Percentiles rank a stretch among this genome's conserved stretches.
These are phyloP conservation scores for Purshia tridentata DNA, from an alignment of 306 rosid species.

Conservation along the genomic window DNA sequence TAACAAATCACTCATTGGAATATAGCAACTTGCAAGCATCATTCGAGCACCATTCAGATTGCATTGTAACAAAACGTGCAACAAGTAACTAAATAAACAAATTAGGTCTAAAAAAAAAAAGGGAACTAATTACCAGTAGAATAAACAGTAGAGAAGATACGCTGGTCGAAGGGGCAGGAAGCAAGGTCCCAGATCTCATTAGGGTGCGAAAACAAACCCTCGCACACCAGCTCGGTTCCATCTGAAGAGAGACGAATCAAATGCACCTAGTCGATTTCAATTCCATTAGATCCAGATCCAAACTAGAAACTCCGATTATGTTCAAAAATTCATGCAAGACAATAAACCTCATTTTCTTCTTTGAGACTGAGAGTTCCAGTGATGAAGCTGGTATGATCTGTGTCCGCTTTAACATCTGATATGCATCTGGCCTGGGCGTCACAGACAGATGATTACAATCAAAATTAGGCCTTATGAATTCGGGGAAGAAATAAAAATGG, in stretches of 20 bases:
- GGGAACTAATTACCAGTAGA: slow-evolving; percentile 56
- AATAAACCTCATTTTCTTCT: slow-evolving; percentile 91
- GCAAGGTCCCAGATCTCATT: slow-evolving; percentile 98
- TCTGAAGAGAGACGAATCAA: slow-evolving; percentile 87
- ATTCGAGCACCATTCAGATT: not conserved
- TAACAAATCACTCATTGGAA: not conserved
- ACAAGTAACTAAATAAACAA: not conserved
- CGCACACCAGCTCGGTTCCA: slow-evolving; percentile 88
- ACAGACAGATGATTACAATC: not conserved
- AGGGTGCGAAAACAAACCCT: slow-evolving; percentile 95
- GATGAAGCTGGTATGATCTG: slow-evolving; percentile 90
- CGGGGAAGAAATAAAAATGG: slow-evolving; percentile 1
- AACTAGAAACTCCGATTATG: slow-evolving; percentile 12
- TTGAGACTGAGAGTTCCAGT: slow-evolving; percentile 93
- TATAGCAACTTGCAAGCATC: not conserved
- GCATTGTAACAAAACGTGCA: not conserved
- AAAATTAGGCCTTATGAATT: slow-evolving; percentile 14
- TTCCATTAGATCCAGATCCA: not conserved
- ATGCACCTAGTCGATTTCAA: slow-evolving; percentile 60
- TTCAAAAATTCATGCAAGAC: not conserved
- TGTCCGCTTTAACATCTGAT: slow-evolving; percentile 91
- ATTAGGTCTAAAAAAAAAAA: not conserved
- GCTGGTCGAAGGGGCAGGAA: slow-evolving; percentile 93
- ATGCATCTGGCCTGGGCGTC: slow-evolving; percentile 80
- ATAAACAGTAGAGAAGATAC: slow-evolving; percentile 93